Conservation (phyloP, 179 eudicot genomes). For the Heliamphora pulchella region DNA sequence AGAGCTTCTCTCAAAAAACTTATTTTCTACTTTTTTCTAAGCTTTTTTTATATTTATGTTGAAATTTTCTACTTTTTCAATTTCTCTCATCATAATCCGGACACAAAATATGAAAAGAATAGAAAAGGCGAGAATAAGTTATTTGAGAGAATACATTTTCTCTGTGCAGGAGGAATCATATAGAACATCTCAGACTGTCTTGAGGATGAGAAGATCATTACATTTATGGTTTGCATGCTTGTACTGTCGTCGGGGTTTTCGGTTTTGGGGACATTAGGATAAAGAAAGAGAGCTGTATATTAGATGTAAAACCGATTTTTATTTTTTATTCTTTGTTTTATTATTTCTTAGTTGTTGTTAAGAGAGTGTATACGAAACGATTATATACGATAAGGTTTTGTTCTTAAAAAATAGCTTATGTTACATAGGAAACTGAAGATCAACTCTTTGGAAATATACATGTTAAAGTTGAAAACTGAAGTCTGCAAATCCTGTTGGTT, state of each 20-base stretch:
- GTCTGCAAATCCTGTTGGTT: not conserved
- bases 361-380: not conserved
- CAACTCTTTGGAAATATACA: not conserved
- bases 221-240: not conserved
- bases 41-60: no score
- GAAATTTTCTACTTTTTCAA: no score
- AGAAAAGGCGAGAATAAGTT: no score
- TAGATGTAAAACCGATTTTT: not conserved
- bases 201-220: not conserved
- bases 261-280: not conserved
- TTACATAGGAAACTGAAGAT: not conserved
- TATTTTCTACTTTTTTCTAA: no score
- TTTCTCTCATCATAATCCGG: no score
- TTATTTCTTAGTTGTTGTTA: not conserved
- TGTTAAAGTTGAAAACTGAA: not conserved
- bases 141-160: not conserved
- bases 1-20: not conserved
- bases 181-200: not conserved
- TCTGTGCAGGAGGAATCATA: not conserved
- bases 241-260: not conserved
- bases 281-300: not conserved
- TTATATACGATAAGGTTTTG: constrained; percentile 1
- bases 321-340: not conserved
- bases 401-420: not conserved
- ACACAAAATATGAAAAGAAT: no score